Percentiles rank a stretch among this genome's conserved stretches.
phyloP scores from a whole-genome alignment of 208 protist genomes.

The Trichomonas vaginalis region DNA sequence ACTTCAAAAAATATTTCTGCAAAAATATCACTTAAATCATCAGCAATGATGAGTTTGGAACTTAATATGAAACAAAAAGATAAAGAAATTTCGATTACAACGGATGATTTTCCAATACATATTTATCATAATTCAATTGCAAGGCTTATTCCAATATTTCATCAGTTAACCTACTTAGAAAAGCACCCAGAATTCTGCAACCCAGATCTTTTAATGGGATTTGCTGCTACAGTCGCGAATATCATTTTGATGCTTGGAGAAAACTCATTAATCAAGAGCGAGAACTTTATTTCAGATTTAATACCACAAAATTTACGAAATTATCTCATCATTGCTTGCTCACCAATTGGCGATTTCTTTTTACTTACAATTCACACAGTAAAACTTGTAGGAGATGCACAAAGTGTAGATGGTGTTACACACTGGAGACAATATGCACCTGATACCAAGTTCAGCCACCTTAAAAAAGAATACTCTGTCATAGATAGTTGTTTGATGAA shows the following conservation, averaged over 20 bases:
- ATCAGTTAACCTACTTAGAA: neutral
- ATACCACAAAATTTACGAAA: neutral
- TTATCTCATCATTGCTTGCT: neutral
- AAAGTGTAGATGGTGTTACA: neutral
- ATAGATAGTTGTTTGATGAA: neutral
- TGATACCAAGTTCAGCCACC: neutral
- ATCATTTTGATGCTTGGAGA: neutral
- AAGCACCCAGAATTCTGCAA: neutral
- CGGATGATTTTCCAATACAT: neutral
- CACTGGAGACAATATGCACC: neutral
- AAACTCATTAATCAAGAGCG: neutral
- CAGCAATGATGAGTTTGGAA: neutral
- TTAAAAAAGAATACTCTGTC: neutral
- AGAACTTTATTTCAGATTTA: neutral
- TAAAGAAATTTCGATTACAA: neutral
- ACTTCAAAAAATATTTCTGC: neutral
- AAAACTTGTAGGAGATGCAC: neutral
- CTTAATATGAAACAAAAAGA: neutral
- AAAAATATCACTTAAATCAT: neutral
- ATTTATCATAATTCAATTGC: constrained; percentile 6
- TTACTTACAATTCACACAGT: neutral
- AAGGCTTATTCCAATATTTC: neutral
- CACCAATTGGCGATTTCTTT: neutral
- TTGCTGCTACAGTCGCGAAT: neutral
- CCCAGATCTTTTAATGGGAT: neutral